Percentiles rank a stretch among this genome's conserved stretches.
Evolutionary conservation across 306 rosid genomes (phyloP).

Genomic region (Medicago lupulina): DNA sequence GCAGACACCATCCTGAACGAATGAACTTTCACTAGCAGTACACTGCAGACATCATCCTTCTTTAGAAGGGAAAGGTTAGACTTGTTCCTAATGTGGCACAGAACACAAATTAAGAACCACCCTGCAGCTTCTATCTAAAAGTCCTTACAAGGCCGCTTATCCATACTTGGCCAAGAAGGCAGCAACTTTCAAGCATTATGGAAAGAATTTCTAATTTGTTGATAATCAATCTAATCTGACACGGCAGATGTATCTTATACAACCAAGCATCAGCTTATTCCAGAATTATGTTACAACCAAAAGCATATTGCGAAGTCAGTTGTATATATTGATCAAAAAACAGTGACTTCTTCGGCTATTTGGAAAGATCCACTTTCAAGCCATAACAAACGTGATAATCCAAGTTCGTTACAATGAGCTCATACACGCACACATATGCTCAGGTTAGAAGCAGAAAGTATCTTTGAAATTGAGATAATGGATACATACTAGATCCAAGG

Average conservation of each 20-base stretch:
- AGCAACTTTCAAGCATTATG: background rate
- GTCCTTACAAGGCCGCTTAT: background rate
- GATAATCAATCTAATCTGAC: background rate
- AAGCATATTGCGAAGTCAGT: background rate
- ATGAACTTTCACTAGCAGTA: background rate
- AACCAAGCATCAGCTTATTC: background rate
- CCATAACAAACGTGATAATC: background rate
- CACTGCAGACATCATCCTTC: conserved; percentile 7
- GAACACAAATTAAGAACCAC: conserved; percentile 13
- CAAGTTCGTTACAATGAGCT: background rate
- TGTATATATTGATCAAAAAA: background rate
- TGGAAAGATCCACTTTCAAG: conserved; percentile 3
- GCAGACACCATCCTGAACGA: background rate
- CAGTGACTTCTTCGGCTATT: background rate
- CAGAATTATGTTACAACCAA: background rate
- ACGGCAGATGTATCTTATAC: background rate
- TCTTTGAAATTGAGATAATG: conserved; percentile 1
- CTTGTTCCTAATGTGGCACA: background rate
- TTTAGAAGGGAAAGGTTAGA: background rate
- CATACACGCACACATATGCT: background rate
- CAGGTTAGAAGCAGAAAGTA: background rate
- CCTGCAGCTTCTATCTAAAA: background rate
- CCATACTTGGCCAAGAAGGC: background rate
- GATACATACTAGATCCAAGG: background rate
- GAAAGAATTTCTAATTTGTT: background rate